phyloP scores from a whole-genome alignment of 495 filamentous ascomycete genomes.

The Neurospora sp. region DNA sequence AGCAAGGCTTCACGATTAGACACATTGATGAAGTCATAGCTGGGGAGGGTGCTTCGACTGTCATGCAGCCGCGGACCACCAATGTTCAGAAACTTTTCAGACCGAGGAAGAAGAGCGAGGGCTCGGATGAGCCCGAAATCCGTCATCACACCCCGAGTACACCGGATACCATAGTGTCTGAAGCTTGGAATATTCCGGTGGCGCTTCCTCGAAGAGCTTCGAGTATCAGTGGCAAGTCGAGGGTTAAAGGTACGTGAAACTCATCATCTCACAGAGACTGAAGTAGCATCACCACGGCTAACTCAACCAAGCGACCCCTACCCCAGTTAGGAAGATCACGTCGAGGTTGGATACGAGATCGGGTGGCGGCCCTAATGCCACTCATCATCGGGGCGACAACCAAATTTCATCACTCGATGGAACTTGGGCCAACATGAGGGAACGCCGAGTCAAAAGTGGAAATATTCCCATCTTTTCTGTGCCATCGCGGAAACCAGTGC shows the following conservation, averaged over 20 bases:
- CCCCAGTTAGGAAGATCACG: not conserved
- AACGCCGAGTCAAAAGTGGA: not conserved
- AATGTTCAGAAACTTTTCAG: not conserved
- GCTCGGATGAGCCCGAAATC: not conserved
- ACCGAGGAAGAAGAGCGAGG: not conserved
- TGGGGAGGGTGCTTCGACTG: not conserved
- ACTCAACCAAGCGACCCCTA: not conserved
- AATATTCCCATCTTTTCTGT: not conserved
- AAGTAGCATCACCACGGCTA: not conserved
- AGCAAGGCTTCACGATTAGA: constrained; percentile 28
- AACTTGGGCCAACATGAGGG: not conserved
- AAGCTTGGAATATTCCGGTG: constrained; percentile 13
- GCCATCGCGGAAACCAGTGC: not conserved
- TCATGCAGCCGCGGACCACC: not conserved
- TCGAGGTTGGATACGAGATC: not conserved
- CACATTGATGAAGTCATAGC: not conserved
- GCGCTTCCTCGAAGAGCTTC: constrained; percentile 8
- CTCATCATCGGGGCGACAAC: not conserved
- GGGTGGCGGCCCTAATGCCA: not conserved
- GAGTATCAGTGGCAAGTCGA: not conserved
- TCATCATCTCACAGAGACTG: not conserved
- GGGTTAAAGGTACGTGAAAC: not conserved
- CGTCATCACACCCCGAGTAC: constrained; percentile 2
- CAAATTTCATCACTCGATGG: not conserved
- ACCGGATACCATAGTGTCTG: constrained; percentile 9